Evolutionary conservation across 345 rosid species (phyloP).

Genomic region (Populus davidiana): DNA sequence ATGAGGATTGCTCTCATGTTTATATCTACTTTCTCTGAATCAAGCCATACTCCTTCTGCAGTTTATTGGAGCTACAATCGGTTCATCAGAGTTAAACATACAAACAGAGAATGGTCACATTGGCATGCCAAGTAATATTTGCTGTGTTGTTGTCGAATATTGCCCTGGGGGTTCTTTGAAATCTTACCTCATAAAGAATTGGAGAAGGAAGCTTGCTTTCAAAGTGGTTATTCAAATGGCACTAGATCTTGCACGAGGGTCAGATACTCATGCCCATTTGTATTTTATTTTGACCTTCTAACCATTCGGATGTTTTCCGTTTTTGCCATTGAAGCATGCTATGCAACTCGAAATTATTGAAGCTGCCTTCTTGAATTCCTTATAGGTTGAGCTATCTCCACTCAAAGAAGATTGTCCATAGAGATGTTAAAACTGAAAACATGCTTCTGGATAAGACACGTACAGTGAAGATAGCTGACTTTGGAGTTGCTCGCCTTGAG

Average conservation of each 20-base stretch:
- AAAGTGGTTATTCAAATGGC: constrained; percentile 32
- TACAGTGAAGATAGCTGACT: constrained; percentile 35
- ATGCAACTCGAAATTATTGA: background rate
- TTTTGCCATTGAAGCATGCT: background rate
- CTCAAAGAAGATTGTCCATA: constrained; percentile 37
- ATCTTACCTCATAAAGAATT: constrained; percentile 36
- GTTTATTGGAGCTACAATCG: constrained; percentile 37
- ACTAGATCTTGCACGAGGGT: constrained; percentile 40
- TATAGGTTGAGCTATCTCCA: constrained; percentile 41
- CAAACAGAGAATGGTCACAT: constrained; percentile 32
- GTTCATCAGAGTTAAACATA: constrained; percentile 14
- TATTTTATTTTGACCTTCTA: background rate
- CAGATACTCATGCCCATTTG: constrained; percentile 6
- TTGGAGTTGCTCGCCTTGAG: constrained; percentile 42
- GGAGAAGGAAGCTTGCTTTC: constrained; percentile 30
- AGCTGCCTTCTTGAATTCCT: constrained; percentile 6
- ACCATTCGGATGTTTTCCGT: background rate
- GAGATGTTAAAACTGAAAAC: constrained; percentile 42
- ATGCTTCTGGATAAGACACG: constrained; percentile 42
- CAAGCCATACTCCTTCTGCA: constrained; percentile 8
- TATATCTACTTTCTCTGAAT: background rate
- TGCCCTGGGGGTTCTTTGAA: constrained; percentile 37
- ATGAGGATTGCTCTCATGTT: background rate
- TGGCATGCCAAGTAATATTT: constrained; percentile 23
- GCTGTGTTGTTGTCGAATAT: constrained; percentile 36